Evolutionary conservation across 768 basidiomycete genomes (phyloP), one percentile per base, ranked within the genome.

Genomic region (Russula ochroleuca): DNA sequence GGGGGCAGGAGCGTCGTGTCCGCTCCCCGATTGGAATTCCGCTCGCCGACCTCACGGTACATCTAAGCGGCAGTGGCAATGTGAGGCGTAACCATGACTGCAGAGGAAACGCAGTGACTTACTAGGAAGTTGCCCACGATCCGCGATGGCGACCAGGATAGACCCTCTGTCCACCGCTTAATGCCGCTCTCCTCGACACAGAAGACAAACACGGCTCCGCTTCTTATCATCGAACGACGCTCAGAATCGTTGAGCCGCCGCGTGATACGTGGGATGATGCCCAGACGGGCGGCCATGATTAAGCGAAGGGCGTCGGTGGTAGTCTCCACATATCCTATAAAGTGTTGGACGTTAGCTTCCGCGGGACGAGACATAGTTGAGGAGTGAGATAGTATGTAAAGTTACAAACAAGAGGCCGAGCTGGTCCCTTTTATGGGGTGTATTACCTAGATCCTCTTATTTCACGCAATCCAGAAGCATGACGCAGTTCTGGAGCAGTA

Each of bases 151-250:
- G 87, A 89, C 91, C 92, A 94, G 13, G 87, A 75, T 23, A 89
- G 73, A 43, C 86, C 81, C 69, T 84, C 92, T 38, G 92, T 94
- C 88, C 91, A 92, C 17, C 91, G 80, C 73, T 90, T 92, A 75
- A 94, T 93, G 14, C 88, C 88, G 71, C 89, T 90, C 72, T 92
- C 90, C 69, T 90, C 86, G 70, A 92, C 91, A 71, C 89, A 89
- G 76, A 92, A 94, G 55, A 94, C 86, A 72, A 92, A 94, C 17
- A 93, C 85, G 53, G 91, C 88, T 11, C 83, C 83, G 61, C 77
- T 79, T 54, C 75, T 73, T 62, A 84, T 79, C 74, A 81, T 78
- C 5, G 74, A 73, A 48, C 78, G 76, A 37, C 86, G 82, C 70
- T 94, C 90, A n/a, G 85, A 78, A 70, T 93, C 90, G 71, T 91